A percentile compares a stretch with the other conserved stretches of the same genome.
Conservation (phyloP, 1,284 basidiomycete genomes). For the Laetiporus sulphureus region DNA sequence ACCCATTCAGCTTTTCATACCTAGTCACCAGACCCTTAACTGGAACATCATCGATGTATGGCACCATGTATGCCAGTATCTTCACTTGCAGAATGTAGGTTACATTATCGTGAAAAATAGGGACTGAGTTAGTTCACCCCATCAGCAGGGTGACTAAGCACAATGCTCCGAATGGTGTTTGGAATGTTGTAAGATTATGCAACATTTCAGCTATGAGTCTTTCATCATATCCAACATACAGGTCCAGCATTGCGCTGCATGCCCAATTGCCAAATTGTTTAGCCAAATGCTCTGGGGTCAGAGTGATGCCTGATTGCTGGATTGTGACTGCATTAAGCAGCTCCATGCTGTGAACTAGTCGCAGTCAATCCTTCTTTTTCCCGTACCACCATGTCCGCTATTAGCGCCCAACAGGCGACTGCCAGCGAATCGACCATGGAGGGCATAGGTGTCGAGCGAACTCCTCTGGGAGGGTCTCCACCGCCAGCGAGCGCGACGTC, state of each 20-base stretch:
- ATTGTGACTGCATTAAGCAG: constrained; percentile 27
- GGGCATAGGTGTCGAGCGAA: no score
- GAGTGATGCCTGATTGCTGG: constrained; percentile 19
- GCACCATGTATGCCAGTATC: constrained; percentile 16
- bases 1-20: not conserved
- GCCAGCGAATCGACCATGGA: no score
- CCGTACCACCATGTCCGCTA: no score
- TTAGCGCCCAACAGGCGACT: no score
- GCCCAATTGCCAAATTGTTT: constrained; percentile 14
- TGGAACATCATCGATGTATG: constrained; percentile 3
- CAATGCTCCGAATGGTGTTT: constrained; percentile 13
- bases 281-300: constrained; percentile 24
- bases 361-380: no score
- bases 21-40: constrained; percentile 9
- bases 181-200: constrained; percentile 20
- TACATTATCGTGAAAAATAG: no score
- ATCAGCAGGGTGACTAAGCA: constrained; percentile 24
- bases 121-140: constrained; percentile 34
- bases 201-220: constrained; percentile 17
- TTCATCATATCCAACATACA: no score
- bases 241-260: constrained; percentile 19
- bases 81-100: constrained; percentile 27
- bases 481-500: no score
- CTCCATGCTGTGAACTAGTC: no score
- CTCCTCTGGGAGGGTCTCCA: no score